Evolutionary conservation across 2,329 filamentous ascomycete species (phyloP).

Genomic region (Zarea fungicola): DNA sequence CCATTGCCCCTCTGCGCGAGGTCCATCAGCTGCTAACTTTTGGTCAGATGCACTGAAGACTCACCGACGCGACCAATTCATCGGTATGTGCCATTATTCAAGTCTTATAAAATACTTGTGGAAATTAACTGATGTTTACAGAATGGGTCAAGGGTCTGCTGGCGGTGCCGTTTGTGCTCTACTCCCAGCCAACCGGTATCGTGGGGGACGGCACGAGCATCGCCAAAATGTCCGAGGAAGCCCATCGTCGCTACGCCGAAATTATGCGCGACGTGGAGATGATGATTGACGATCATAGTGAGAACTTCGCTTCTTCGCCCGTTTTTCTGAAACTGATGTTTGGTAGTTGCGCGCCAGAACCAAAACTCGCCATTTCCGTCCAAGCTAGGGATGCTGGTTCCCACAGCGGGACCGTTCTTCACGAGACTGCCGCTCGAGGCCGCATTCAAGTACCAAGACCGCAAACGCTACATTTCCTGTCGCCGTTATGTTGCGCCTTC

Average conservation of each 20-base stretch:
- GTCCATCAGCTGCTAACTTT: neutral
- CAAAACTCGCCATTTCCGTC: constrained; percentile 64
- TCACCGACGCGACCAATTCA: constrained; percentile 85
- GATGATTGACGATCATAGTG: constrained; percentile 89
- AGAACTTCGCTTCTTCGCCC: constrained; percentile 19
- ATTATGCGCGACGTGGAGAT: constrained; percentile 91
- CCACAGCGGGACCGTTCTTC: constrained; percentile 89
- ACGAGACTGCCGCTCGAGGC: constrained; percentile 80
- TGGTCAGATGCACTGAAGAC: constrained; percentile 62
- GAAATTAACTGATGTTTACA: no score
- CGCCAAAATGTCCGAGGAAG: constrained; percentile 68
- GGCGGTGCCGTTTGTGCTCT: constrained; percentile 92
- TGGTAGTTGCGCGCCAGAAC: constrained; percentile 64
- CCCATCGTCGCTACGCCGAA: constrained; percentile 85
- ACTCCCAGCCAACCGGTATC: constrained; percentile 87
- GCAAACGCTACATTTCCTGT: constrained; percentile 78
- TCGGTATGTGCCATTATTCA: no score
- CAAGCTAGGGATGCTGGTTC: constrained; percentile 88
- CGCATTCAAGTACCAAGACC: constrained; percentile 87
- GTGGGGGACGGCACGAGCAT: constrained; percentile 67
- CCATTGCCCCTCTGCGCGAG: constrained; percentile 1
- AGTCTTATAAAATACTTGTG: no score
- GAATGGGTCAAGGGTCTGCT: constrained; percentile 97
- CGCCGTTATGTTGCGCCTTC: constrained; percentile 90
- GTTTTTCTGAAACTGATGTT: neutral